Base-by-base conservation (phyloP, 495 filamentous ascomycete species). In the Cercophora samala region DNA sequence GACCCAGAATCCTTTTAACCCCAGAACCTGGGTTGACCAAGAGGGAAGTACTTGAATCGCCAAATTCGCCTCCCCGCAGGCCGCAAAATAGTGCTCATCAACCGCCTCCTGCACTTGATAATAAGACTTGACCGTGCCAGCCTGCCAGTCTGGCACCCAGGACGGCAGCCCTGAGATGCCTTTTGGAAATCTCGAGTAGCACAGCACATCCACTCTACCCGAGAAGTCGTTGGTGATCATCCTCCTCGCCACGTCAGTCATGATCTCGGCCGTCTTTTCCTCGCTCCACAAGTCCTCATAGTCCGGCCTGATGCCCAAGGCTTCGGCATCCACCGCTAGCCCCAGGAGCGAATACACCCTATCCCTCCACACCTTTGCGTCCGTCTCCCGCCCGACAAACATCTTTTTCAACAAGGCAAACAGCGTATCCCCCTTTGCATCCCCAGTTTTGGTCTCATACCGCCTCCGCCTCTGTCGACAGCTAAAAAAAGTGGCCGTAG, bases 101-200 rank as follows among this genome's bases (percentile, higher is more conserved):
- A 56, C 58, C 0, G 18, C 26, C 9, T 64, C 63, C 1, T 0
- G 19, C 22, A 37, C 59, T 13, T 4, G 51, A 26, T 69, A 66
- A 18, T 23, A 66, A 0, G 67, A 63, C 18, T 13, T 11, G 5
- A 1, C 0, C 0, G 52, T 15, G 2, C 32, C n/a, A 17, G 8
- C 3, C 9, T 46, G 18, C 64, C 67, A 69, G 15, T 71, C 69
- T 6, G 69, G 66, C 8, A 71, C 69, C 66, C 69, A 71, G 6
- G 66, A 66, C 55, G 67, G 67, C 25, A 64, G 6, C 6, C 23
- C 23, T 19, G 13, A 19, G 19, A 25, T 21, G 2, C 24, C 42
- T 58, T 66, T 71, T 21, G 66, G 69, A 0, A 60, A 66, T 21
- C 65, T 54, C 29, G 66, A 62, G 22, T 56, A 66, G n/a, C 32